phyloP scores from a whole-genome alignment of 1,284 basidiomycete species.

The Sparassis latifolia region DNA sequence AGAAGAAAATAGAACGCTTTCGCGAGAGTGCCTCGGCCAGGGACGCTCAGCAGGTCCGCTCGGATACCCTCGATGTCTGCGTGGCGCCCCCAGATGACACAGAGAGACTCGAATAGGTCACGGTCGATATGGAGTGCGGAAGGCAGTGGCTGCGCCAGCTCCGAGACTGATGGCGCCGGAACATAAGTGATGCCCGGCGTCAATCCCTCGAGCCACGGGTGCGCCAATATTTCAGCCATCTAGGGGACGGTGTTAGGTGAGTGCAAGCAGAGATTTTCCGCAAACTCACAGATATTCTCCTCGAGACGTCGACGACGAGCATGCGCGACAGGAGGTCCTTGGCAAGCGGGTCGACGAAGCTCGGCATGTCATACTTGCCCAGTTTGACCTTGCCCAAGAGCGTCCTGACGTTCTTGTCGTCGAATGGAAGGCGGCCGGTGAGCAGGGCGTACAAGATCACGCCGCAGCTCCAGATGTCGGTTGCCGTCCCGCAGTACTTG shows the following conservation, averaged over 20 bases:
- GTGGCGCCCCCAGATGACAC: slow-evolving; percentile 82
- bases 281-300: slow-evolving; percentile 74
- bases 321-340: slow-evolving; percentile 75
- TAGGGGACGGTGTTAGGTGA: slow-evolving; percentile 23
- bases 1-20: slow-evolving; percentile 94
- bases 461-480: slow-evolving; percentile 94
- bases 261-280: slow-evolving; percentile 3
- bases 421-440: slow-evolving; percentile 83
- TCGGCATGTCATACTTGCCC: slow-evolving; percentile 81
- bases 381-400: slow-evolving; percentile 88
- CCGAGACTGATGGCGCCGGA: slow-evolving; percentile 56
- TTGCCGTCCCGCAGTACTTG: slow-evolving; percentile 89
- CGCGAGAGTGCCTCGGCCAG: slow-evolving; percentile 68
- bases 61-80: slow-evolving; percentile 51
- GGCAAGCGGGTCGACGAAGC: slow-evolving; percentile 66
- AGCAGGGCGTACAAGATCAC: slow-evolving; percentile 88
- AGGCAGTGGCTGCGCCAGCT: slow-evolving; percentile 62
- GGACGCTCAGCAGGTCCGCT: slow-evolving; percentile 57
- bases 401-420: slow-evolving; percentile 78
- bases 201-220: slow-evolving; percentile 72
- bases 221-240: slow-evolving; percentile 84
- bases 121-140: slow-evolving; percentile 74
- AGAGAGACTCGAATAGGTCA: slow-evolving; percentile 84
- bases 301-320: slow-evolving; percentile 86
- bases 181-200: slow-evolving; percentile 50